Evolutionary conservation across 306 rosid species (phyloP), one percentile per base, ranked within the genome.

Genomic region (Ormosia semicastrata): DNA sequence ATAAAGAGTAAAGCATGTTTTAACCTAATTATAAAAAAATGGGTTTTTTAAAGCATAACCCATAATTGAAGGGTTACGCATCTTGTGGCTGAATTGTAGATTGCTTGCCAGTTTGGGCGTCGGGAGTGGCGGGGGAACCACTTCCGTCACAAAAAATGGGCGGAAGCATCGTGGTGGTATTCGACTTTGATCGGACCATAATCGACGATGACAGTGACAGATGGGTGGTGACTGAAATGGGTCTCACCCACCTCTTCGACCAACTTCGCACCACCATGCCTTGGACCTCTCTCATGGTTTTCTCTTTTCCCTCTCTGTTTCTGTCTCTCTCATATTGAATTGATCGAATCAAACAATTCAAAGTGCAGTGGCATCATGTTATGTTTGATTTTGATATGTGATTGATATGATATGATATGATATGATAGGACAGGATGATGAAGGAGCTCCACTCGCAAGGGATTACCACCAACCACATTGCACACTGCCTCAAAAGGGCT

Each of bases 181-280:
- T 92, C 71, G 96, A 92, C 88, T 94, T 94, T 33, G 98, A 92
- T 78, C 82, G 87, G 63, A 94, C 97, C 60, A 85, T 94, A 17
- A 91, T 94, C 73, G 91, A 94, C 80, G 92, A 85, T 13, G 98
- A 94, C 81, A 91, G 97, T n/a, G 98, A 94, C 75, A 58, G 84
- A 10, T 89, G 94, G 94, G 89, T 94, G 18, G 84, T 94, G 37
- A 60, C 71, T 1, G 65, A 91, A 77, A 82, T 92, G 93, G 96
- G 89, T 74, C 89, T 94, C 60, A 85, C 88, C 8, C 60, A 73
- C 43, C 71, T 86, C 40, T 94, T 91, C 90, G 77, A 80, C 13
- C 50, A 91, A 53, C 96, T 92, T 58, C 91, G 89, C 36, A 30
- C 82, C n/a, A 83, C 90, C 69, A 11, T 83, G 83, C 86, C 92